Conservation (phyloP, 208 protist species). For the Trypanosoma cruzi region DNA sequence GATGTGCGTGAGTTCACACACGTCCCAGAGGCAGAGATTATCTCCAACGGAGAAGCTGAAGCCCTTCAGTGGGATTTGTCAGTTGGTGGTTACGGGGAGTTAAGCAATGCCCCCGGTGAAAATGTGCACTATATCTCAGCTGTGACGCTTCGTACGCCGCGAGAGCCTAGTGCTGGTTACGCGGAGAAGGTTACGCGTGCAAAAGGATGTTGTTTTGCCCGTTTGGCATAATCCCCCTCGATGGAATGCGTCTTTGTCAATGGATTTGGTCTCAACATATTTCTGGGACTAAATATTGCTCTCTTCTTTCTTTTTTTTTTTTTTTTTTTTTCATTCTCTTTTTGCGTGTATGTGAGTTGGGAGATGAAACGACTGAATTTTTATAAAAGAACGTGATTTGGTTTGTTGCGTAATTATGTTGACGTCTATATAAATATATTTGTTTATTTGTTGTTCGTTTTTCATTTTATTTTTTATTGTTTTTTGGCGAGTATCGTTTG, state of each 20-base stretch:
- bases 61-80: slow-evolving; percentile 37
- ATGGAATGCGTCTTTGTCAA: neutral
- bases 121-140: slow-evolving; percentile 55
- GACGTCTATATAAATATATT: too few relatives aligned
- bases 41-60: slow-evolving; percentile 45
- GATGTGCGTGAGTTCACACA: slow-evolving; percentile 16
- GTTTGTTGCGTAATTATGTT: too few relatives aligned
- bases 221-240: neutral
- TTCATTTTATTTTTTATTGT: too few relatives aligned
- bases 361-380: too few relatives aligned
- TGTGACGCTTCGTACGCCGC: slow-evolving; percentile 29
- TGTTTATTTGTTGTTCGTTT: too few relatives aligned
- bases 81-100: slow-evolving; percentile 30
- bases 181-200: slow-evolving; percentile 4
- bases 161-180: neutral
- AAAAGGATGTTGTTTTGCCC: neutral
- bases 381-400: too few relatives aligned
- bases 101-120: slow-evolving; percentile 25
- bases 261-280: neutral
- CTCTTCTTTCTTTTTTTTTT: neutral
- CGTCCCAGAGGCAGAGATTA: slow-evolving; percentile 39
- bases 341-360: too few relatives aligned
- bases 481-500: too few relatives aligned
- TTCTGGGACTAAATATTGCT: neutral
- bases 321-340: too few relatives aligned